Evolutionary conservation across 2,329 filamentous ascomycete genomes (phyloP).

Genomic region (Exophiala mesophila): DNA sequence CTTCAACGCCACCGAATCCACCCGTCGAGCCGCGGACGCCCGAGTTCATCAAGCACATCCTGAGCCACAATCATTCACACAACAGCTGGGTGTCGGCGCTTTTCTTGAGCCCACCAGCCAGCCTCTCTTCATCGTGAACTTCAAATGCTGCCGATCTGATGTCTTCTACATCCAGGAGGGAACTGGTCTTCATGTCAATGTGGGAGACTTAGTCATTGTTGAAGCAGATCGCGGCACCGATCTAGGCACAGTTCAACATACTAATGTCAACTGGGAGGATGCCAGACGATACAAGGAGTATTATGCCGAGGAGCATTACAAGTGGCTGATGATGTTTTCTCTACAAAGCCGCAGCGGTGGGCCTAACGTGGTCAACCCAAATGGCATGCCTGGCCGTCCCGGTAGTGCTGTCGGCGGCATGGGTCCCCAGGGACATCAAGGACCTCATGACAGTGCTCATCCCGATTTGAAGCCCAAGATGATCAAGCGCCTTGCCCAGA

Average conservation of each 20-base stretch:
- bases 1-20: constrained; percentile 34
- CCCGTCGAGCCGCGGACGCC: constrained; percentile 36
- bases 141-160: constrained; percentile 93
- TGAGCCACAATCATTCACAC: constrained; percentile 19
- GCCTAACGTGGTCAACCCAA: constrained; percentile 36
- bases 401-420: constrained; percentile 72
- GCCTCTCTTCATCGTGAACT: constrained; percentile 81
- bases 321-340: constrained; percentile 98
- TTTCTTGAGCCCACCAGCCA: constrained; percentile 51
- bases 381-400: constrained; percentile 58
- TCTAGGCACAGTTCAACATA: constrained; percentile 83
- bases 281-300: constrained; percentile 87
- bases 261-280: constrained; percentile 80
- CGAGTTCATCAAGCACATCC: constrained; percentile 31
- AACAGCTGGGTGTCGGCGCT: constrained; percentile 24
- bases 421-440: constrained; percentile 69
- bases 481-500: constrained; percentile 90
- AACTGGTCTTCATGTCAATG: constrained; percentile 83
- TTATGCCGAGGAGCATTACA: constrained; percentile 92
- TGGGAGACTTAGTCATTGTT: constrained; percentile 91
- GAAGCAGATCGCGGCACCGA: constrained; percentile 96
- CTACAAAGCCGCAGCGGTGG: constrained; percentile 57
- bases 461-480: constrained; percentile 89
- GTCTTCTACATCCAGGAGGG: constrained; percentile 97
- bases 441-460: constrained; percentile 64